phyloP scores from a whole-genome alignment of 176 grass and related monocot genomes.

The Canna indica region DNA sequence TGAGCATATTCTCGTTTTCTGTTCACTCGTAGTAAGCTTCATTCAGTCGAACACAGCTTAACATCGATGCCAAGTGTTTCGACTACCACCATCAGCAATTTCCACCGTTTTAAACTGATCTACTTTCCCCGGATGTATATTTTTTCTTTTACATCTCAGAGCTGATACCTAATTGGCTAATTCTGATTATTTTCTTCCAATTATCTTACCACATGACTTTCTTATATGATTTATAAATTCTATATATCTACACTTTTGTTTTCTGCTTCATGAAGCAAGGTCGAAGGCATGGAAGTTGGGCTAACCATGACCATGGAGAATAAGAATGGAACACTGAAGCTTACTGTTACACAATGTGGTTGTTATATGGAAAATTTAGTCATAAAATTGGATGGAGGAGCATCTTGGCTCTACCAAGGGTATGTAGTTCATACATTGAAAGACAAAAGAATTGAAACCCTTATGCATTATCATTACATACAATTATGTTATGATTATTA shows the following conservation, averaged over 20 bases:
- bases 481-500: neutral
- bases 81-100: no score
- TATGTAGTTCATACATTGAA: constrained; percentile 30
- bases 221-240: constrained; percentile 19
- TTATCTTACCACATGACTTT: neutral
- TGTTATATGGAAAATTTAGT: constrained; percentile 66
- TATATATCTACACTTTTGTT: constrained; percentile 10
- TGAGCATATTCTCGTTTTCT: neutral
- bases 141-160: neutral
- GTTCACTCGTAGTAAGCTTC: neutral
- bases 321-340: constrained; percentile 73
- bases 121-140: neutral
- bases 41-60: no score
- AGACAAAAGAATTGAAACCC: neutral
- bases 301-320: constrained; percentile 70
- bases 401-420: constrained; percentile 98
- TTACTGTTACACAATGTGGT: constrained; percentile 47
- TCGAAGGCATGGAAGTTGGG: constrained; percentile 88
- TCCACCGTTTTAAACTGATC: no score
- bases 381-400: constrained; percentile 64
- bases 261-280: constrained; percentile 45
- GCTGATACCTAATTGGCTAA: neutral
- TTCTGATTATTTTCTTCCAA: neutral
- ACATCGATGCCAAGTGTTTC: no score
- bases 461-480: no score